Evolutionary conservation across 257 asterid genomes (phyloP), one percentile per base, ranked within the genome.

Genomic region (Schizonepeta tenuifolia): DNA sequence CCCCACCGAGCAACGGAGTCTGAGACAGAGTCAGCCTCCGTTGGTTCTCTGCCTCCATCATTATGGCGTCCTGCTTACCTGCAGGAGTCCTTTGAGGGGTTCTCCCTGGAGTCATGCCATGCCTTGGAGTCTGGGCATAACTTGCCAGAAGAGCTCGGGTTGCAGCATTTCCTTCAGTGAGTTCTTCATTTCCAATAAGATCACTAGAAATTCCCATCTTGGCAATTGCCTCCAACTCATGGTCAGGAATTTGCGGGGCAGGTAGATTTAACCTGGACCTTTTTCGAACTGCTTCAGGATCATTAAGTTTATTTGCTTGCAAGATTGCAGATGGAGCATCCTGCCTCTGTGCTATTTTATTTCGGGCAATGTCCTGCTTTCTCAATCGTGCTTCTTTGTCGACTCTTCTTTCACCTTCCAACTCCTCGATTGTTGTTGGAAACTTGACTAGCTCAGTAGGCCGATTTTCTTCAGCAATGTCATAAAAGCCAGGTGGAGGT

Each of bases 1-100:
- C 96, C 33, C 98, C 99, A 58, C 99, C 99, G 53, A 95, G 88
- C 85, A 95, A 83, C n/a, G 99, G 98, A 53, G 99, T 95, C 78
- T 92, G 99, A 28, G 98, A 86, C 35, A 82, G 88, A 35, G 76
- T 90, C 86, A 92, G 64, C 82, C 98, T 88, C 41, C 97, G 84
- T 80, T 90, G 97, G 63, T 92, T 95, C 86, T 95, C 96, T 4
- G 99, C 99, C 69, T 92, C 99, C 99, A 90, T 92, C 98, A 92
- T 88, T 56, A 95, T 84, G 6, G 99, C 91, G 41, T 95, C 99
- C 74, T 90, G 97, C 86, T 88, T 92, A 61, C 90, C 88, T 26
- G 94, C 86, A 60, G 99, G 99, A 46, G 99, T 95, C 73, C 99
- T 83, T 65, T 90, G 99, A 54, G 98, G 98, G 44, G 97, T 88